These are phyloP conservation scores for Giardia muris DNA, from an alignment of 208 protist genomes.

Conservation along the genomic window DNA sequence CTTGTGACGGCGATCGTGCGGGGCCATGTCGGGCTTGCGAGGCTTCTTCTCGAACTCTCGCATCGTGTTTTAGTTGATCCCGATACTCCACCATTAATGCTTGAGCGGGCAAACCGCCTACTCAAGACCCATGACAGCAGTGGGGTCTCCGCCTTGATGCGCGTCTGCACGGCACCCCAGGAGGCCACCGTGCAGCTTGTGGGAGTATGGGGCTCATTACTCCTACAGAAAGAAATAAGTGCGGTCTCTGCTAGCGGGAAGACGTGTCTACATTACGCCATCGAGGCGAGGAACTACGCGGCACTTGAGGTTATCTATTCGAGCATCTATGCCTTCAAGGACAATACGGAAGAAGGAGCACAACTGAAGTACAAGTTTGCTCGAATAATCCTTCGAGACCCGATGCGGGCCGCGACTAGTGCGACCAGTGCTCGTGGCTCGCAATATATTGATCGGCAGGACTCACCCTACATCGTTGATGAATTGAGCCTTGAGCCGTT, in stretches of 20 bases:
- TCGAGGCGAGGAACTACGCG: neutral
- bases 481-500: too few relatives aligned
- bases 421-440: too few relatives aligned
- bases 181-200: neutral
- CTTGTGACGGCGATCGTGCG: neutral
- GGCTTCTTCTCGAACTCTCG: neutral
- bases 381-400: neutral
- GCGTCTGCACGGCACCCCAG: neutral
- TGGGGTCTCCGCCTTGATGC: neutral
- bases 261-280: neutral
- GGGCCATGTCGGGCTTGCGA: neutral
- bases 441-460: too few relatives aligned
- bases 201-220: neutral
- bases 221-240: neutral
- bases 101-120: neutral
- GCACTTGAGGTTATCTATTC: neutral
- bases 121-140: neutral
- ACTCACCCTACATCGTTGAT: too few relatives aligned
- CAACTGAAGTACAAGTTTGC: neutral
- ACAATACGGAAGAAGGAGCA: neutral
- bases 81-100: neutral
- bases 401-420: too few relatives aligned
- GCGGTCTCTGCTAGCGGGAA: neutral
- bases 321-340: neutral
- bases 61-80: too few relatives aligned